Conservation (phyloP, 1,284 basidiomycete genomes). For the Melampsora larici-populina region DNA sequence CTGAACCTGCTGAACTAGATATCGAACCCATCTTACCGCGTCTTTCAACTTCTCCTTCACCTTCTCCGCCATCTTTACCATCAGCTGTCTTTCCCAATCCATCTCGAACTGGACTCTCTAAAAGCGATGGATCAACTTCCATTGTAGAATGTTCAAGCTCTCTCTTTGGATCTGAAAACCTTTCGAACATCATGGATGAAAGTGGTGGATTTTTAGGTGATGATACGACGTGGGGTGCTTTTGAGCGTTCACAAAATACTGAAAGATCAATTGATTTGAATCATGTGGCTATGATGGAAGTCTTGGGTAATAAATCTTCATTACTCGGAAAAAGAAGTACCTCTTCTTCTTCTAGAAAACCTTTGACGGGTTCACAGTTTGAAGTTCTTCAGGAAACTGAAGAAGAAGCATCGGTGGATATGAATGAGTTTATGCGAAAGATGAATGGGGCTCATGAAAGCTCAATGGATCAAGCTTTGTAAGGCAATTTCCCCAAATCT, state of each 20-base stretch:
- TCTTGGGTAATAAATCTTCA: slow-evolving; percentile 11
- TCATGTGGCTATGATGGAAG: slow-evolving; percentile 22
- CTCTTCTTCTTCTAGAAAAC: neutral
- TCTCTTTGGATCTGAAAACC: slow-evolving; percentile 4
- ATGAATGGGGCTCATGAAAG: neutral
- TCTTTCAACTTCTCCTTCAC: slow-evolving; percentile 28
- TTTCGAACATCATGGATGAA: slow-evolving; percentile 37
- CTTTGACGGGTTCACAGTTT: neutral
- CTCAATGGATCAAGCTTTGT: slow-evolving; percentile 20
- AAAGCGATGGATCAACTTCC: neutral
- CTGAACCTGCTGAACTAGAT: slow-evolving; percentile 24
- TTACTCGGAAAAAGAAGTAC: neutral
- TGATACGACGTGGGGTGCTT: slow-evolving; percentile 15
- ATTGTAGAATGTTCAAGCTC: neutral
- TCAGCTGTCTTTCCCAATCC: slow-evolving; percentile 1
- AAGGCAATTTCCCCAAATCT: neutral
- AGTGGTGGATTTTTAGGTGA: slow-evolving; percentile 24
- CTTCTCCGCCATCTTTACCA: slow-evolving; percentile 24
- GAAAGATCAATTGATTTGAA: slow-evolving; percentile 36
- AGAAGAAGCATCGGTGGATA: slow-evolving; percentile 24
- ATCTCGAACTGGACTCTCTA: neutral
- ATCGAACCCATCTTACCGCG: slow-evolving; percentile 37
- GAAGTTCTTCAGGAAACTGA: neutral
- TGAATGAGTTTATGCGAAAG: slow-evolving; percentile 8
- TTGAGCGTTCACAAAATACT: slow-evolving; percentile 10